phyloP scores from a whole-genome alignment of 768 basidiomycete genomes.

The Omphalotus guepiniiformis region DNA sequence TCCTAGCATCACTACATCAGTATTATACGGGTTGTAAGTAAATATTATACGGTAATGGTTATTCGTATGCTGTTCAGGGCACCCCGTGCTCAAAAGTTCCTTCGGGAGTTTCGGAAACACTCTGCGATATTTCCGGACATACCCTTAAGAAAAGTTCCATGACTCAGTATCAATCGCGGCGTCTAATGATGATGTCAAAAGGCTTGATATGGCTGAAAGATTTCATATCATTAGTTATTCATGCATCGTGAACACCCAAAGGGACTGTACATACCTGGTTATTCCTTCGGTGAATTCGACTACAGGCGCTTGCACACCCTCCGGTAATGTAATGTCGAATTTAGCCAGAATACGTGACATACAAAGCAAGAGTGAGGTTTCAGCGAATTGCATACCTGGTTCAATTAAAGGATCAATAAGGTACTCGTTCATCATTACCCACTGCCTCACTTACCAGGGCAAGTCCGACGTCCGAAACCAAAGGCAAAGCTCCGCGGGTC shows the following conservation, averaged over 20 bases:
- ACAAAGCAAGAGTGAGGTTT: slow-evolving; percentile 25
- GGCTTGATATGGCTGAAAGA: slow-evolving; percentile 15
- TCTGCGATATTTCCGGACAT: too few species aligned
- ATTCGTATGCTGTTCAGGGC: too few species aligned
- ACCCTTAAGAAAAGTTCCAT: too few species aligned
- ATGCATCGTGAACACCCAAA: not conserved
- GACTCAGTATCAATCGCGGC: not conserved
- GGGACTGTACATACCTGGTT: slow-evolving; percentile 23
- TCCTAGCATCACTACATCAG: too few species aligned
- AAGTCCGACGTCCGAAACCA: slow-evolving; percentile 29
- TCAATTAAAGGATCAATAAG: not conserved
- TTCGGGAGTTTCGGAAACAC: too few species aligned
- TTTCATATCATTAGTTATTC: not conserved
- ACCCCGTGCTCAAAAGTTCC: too few species aligned
- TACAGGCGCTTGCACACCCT: slow-evolving; percentile 8
- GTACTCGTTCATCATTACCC: not conserved
- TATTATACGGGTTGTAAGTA: too few species aligned
- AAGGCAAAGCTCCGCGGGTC: slow-evolving; percentile 30
- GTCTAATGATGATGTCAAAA: slow-evolving; percentile 13
- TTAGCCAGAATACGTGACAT: slow-evolving; percentile 28
- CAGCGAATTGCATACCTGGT: slow-evolving; percentile 28
- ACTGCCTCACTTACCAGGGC: slow-evolving; percentile 22
- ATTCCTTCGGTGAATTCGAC: slow-evolving; percentile 27
- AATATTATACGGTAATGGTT: not conserved
- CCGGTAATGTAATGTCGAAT: slow-evolving; percentile 23